These are phyloP conservation scores for Aethionema arabicum DNA, from an alignment of 345 rosid genomes.

Conservation along the genomic window DNA sequence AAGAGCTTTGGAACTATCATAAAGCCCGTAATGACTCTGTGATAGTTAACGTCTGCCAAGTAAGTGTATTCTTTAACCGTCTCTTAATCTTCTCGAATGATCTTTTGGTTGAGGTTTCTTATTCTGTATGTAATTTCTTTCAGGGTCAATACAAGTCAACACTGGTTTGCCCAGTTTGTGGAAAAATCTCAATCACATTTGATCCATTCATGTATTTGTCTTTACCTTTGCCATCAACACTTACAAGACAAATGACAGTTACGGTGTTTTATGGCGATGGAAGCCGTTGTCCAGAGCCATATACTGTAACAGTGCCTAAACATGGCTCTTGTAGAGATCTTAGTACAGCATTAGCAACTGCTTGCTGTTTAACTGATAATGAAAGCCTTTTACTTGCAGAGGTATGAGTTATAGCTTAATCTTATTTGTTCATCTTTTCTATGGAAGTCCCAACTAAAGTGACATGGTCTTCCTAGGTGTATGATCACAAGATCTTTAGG, in stretches of 20 bases:
- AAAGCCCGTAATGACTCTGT: slow-evolving; percentile 95
- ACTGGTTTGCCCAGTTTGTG: slow-evolving; percentile 84
- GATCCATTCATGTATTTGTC: slow-evolving; percentile 98
- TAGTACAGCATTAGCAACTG: slow-evolving; percentile 55
- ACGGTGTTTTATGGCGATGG: slow-evolving; percentile 83
- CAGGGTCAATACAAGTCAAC: slow-evolving; percentile 99
- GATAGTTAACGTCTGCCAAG: slow-evolving; percentile 94
- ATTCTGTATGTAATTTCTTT: slow-evolving; percentile 18
- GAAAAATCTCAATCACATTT: slow-evolving; percentile 88
- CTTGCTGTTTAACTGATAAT: slow-evolving; percentile 74
- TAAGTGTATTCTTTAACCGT: slow-evolving; percentile 35
- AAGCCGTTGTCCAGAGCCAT: slow-evolving; percentile 83
- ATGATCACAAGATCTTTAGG: slow-evolving; percentile 65
- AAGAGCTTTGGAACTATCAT: slow-evolving; percentile 94
- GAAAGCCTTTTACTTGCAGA: slow-evolving; percentile 89
- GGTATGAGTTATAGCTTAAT: slow-evolving; percentile 39
- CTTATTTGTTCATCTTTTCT: slow-evolving; percentile 20
- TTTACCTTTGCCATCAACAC: slow-evolving; percentile 87
- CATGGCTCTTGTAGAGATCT: slow-evolving; percentile 82
- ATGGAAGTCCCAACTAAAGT: slow-evolving; percentile 4
- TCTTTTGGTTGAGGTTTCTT: slow-evolving; percentile 15
- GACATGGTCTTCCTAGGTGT: slow-evolving; percentile 51
- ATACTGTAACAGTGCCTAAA: slow-evolving; percentile 74
- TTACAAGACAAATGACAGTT: slow-evolving; percentile 73
- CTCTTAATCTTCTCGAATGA: slow-evolving; percentile 16